Base-by-base conservation (phyloP, 163 green algal genomes). In the Chlorella variabilis region DNA sequence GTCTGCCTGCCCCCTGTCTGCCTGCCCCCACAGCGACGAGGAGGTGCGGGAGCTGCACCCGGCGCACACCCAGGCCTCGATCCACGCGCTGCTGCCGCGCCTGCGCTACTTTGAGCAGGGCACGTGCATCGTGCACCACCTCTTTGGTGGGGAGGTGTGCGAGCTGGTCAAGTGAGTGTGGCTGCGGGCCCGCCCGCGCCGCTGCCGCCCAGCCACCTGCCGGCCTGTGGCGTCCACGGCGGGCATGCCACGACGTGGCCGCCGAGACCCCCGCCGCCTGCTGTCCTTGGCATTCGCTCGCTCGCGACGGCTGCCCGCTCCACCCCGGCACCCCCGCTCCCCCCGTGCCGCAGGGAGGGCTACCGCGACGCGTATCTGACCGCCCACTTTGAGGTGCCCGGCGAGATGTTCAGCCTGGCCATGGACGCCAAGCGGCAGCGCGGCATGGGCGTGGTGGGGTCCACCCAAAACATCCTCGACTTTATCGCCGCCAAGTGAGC, bases 361-460 rank as follows among this genome's bases (percentile, higher is more conserved):
- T 99, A 99, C 84, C 83, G 89, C 29, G 97, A 99, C 82, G 96
- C 97, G 5, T 98, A 94, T 84, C 89, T 98, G 38, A 94, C 97
- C 9, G 97, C 97, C 0, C 97, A 99, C 88, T 99, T 99, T 87
- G 97, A 99, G 91, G 91, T 98, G 56, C 96, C 96, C 4, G 96
- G 96, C 2, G 96, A 98, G 89, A 98, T 99, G 95, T 99, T 99
- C 87, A 89, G 59, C 3, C 87, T 99, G 75, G 96, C 96, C 1
- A 96, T 99, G 94, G 91, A 97, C 82, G 95, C 94, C 34, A 83
- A 78, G 81, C 77, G 80, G 17, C 51, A 62, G 33, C 87, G 93
- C 31, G 93, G 90, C 68, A 95, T 95, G 91, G 97, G 97, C 74
- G 94, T 98, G 39, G 97, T 99, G 13, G 97, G 97, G 18, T 98